These are phyloP conservation scores for Amaranthus cruentus DNA, from an alignment of 148 eudicot species.

Conservation along the genomic window DNA sequence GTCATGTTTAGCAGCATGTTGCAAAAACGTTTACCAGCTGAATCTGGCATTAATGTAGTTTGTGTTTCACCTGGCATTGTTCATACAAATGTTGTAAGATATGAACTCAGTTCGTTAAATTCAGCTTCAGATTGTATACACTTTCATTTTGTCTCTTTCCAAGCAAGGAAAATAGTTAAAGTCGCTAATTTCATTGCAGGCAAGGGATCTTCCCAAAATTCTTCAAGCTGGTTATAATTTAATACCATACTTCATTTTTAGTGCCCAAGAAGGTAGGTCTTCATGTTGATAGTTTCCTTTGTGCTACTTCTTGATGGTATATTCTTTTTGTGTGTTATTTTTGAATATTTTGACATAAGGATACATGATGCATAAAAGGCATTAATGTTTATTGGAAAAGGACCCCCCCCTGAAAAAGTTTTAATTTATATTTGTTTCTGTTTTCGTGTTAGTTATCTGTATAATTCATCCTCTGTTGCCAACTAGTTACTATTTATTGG, in stretches of 20 bases:
- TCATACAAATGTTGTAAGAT: constrained; percentile 86
- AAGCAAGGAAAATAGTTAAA: constrained; percentile 1
- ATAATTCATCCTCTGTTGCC: too few relatives aligned
- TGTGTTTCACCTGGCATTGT: constrained; percentile 97
- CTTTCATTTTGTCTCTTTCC: not conserved
- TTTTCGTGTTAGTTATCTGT: too few relatives aligned
- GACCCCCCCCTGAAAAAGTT: too few relatives aligned
- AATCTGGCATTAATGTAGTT: constrained; percentile 72
- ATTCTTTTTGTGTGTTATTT: not conserved
- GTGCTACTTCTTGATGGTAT: not conserved
- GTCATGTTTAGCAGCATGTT: constrained; percentile 90
- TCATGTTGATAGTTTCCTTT: constrained; percentile 3
- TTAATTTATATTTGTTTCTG: too few relatives aligned
- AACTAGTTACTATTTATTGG: too few relatives aligned
- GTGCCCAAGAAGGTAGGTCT: constrained; percentile 75
- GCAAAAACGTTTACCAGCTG: constrained; percentile 78
- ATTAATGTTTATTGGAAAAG: too few relatives aligned
- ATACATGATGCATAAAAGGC: not conserved
- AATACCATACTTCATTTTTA: constrained; percentile 82
- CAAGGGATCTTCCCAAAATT: constrained; percentile 89
- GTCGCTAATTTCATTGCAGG: constrained; percentile 42
- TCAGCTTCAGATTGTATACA: constrained; percentile 2
- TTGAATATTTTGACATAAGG: not conserved
- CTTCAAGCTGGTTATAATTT: constrained; percentile 72
- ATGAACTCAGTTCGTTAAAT: constrained; percentile 11